Conservation (phyloP, 2,329 filamentous ascomycete species). For the Neonectria punicea region DNA sequence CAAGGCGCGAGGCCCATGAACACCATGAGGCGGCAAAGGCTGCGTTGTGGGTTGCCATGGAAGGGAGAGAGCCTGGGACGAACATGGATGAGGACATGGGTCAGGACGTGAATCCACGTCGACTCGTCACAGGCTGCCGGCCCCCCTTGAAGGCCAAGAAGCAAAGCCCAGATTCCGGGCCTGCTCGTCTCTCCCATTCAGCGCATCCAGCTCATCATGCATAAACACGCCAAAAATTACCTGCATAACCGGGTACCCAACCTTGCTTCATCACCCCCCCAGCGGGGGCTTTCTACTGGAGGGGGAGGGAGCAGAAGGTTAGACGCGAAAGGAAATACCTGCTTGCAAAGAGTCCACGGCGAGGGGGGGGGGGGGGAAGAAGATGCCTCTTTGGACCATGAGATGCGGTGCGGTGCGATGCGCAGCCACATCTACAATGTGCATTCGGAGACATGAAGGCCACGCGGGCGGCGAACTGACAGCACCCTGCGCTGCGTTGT, state of each 20-base stretch:
- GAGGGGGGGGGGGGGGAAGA: not conserved
- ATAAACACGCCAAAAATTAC: conserved; percentile 44
- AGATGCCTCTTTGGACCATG: not conserved
- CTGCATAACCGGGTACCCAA: conserved; percentile 21
- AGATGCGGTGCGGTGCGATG: not conserved
- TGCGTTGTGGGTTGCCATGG: not conserved
- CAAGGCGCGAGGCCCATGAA: not conserved
- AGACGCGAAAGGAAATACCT: conserved; percentile 2
- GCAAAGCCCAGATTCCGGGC: conserved; percentile 5
- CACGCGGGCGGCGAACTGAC: not conserved
- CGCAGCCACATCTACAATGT: conserved; percentile 13
- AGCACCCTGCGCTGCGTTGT: conserved; percentile 11
- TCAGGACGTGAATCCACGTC: not conserved
- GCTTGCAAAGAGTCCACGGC: conserved; percentile 10
- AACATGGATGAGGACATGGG: conserved; percentile 13
- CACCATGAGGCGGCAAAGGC: not conserved
- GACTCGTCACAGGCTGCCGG: conserved; percentile 19
- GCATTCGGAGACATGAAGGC: not conserved
- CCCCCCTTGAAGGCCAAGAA: not conserved
- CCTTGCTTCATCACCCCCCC: conserved; percentile 2
- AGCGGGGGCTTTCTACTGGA: conserved; percentile 9
- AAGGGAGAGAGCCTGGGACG: not conserved
- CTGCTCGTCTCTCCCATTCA: conserved; percentile 9
- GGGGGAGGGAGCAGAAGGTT: conserved; percentile 6
- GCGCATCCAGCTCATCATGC: conserved; percentile 51